Percentiles rank a stretch among this genome's conserved stretches.
These are phyloP conservation scores for Zygosaccharomyces sapae DNA, from an alignment of 1,139 yeast species.

Conservation along the genomic window DNA sequence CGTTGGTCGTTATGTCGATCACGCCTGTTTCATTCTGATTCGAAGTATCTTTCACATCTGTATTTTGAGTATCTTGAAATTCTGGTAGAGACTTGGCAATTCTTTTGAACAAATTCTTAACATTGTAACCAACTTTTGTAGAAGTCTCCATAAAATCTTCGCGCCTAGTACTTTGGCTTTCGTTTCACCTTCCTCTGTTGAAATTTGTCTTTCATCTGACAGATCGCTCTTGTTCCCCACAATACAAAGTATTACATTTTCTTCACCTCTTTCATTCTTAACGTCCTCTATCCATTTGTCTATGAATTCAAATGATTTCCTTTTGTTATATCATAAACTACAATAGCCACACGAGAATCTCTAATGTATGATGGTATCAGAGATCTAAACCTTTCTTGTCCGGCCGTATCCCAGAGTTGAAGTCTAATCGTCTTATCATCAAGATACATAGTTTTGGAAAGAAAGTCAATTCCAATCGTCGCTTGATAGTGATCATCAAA, in stretches of 20 bases:
- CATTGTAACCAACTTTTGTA: conserved; percentile 92
- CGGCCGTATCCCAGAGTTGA: conserved; percentile 98
- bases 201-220: conserved; percentile 64
- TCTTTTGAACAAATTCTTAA: conserved; percentile 79
- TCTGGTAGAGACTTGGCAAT: conserved; percentile 92
- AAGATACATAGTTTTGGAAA: conserved; percentile 79
- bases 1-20: conserved; percentile 33
- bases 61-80: conserved; percentile 51
- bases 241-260: conserved; percentile 62
- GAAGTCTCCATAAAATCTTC: conserved; percentile 85
- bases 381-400: conserved; percentile 96
- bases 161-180: conserved; percentile 78
- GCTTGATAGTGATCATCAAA: conserved; percentile 93
- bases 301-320: conserved; percentile 72
- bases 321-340: conserved; percentile 91
- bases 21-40: conserved; percentile 28
- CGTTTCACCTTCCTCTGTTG: conserved; percentile 72
- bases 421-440: conserved; percentile 69
- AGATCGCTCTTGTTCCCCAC: conserved; percentile 83
- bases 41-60: conserved; percentile 31
- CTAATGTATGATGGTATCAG: conserved; percentile 91
- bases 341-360: conserved; percentile 92
- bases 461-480: conserved; percentile 92
- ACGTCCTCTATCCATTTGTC: conserved; percentile 83
- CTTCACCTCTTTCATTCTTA: conserved; percentile 65